Evolutionary conservation across 805 yeast genomes (phyloP), one percentile per base, ranked within the genome.

Genomic region (Candida khao-thaluensis): DNA sequence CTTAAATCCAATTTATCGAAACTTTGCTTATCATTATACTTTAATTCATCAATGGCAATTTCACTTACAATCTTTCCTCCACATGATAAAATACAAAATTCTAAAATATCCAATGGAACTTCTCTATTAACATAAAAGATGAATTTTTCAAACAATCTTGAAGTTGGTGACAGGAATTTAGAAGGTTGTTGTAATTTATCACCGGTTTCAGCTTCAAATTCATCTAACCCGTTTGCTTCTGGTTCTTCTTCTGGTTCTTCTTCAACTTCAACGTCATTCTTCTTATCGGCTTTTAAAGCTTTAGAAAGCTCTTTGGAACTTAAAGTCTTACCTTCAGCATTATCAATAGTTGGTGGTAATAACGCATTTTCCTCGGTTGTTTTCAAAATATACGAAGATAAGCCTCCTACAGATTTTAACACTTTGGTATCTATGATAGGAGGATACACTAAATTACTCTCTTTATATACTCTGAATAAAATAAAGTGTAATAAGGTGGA

Each of bases 51-150:
- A 42, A 89, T 61, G 2, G 93, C 84, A 42, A 93, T 77, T 65
- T 93, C 99, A 54, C 95, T 82, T 33, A 90, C 77, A 24, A 88
- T 73, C 44, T 74, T 71, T 37, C 97, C 98, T 45, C 97, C 97
- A 54, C 84, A 80, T 1, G 96, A 78, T 41, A 89, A 69, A 43
- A 90, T 81, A 48, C 89, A 74, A 59, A 93, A 86, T 67, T 93
- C 98, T 49, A 91, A 69, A 49, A 89, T 78, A 52, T 93, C 98
- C 46, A 90, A 70, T 17, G 98, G 87, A 28, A 93, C 98, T 69
- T 93, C 99, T 64, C 99, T 85, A 39, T 97, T 96, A 42, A 93
- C 77, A 58, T 67, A 93, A 63, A 93, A 91, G 4, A 83, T 77
- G 59, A 89, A 85, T 40, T 77, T 76, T 30, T 82, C 71, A 56